phyloP scores from a whole-genome alignment of 805 yeast genomes.

The Sungouiella thailandica region DNA sequence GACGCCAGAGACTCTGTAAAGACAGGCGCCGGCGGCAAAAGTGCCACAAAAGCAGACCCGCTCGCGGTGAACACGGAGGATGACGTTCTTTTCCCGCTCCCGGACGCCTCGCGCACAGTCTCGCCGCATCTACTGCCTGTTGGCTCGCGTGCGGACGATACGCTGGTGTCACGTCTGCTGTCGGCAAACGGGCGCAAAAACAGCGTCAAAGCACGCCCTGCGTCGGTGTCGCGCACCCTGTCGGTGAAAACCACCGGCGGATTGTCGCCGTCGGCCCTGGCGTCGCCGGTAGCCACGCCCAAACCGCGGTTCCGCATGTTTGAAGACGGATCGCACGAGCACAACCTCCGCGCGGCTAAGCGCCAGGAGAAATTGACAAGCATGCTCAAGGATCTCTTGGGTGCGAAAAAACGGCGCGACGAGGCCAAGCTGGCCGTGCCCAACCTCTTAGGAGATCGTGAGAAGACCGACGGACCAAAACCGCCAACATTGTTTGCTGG shows the following conservation, averaged over 20 bases:
- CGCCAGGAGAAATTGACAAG: slow-evolving; percentile 72
- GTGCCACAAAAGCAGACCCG: too few relatives aligned
- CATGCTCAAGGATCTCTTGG: slow-evolving; percentile 73
- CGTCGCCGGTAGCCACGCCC: slow-evolving; percentile 6
- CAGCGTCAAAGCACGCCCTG: slow-evolving; percentile 3
- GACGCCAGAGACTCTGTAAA: too few relatives aligned
- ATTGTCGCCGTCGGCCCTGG: slow-evolving; percentile 10
- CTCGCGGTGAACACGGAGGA: too few relatives aligned
- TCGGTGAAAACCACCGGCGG: slow-evolving; percentile 3
- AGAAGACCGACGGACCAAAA: slow-evolving; percentile 19
- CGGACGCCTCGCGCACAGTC: slow-evolving; percentile 11
- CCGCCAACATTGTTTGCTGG: slow-evolving; percentile 76
- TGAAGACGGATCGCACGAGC: slow-evolving; percentile 77
- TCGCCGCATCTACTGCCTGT: too few relatives aligned
- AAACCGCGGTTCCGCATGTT: slow-evolving; percentile 49
- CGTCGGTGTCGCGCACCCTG: slow-evolving; percentile 10
- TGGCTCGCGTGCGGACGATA: too few relatives aligned
- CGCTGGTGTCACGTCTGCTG: slow-evolving; percentile 16
- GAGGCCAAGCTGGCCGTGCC: slow-evolving; percentile 75
- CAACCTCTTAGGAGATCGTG: slow-evolving; percentile 38
- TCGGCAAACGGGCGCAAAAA: slow-evolving; percentile 11
- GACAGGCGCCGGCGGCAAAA: too few relatives aligned
- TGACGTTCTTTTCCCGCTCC: slow-evolving; percentile 15
- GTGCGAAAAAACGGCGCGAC: slow-evolving; percentile 64
- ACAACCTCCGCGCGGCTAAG: slow-evolving; percentile 67